phyloP scores from a whole-genome alignment of 2,329 filamentous ascomycete species.

The Amesomyces nigricolor region DNA sequence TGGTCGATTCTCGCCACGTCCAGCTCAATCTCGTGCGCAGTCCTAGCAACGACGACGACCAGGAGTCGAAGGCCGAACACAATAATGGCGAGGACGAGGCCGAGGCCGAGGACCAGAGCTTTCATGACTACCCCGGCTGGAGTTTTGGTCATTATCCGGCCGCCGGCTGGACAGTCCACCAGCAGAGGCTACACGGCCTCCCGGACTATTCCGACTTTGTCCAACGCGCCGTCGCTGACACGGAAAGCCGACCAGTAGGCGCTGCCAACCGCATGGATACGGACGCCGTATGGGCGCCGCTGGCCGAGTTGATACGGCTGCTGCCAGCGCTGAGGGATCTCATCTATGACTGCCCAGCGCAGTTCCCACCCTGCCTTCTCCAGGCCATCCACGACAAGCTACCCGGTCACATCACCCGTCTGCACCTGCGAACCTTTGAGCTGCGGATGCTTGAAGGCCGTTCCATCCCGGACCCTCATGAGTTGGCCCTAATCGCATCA shows the following conservation, averaged over 20 bases:
- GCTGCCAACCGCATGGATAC: background rate
- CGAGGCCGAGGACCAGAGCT: no score
- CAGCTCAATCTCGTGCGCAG: background rate
- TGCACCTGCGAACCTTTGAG: slow-evolving; percentile 2
- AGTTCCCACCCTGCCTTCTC: slow-evolving; percentile 4
- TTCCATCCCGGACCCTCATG: background rate
- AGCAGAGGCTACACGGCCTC: background rate
- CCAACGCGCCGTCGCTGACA: background rate
- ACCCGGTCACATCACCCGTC: background rate
- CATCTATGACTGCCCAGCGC: background rate
- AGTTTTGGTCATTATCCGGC: background rate
- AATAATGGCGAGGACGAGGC: no score
- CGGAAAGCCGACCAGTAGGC: background rate
- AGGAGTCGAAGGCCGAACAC: background rate
- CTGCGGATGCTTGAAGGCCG: background rate
- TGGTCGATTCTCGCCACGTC: background rate
- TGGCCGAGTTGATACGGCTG: background rate
- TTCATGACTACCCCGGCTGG: background rate
- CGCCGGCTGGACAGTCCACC: background rate
- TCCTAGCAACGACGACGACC: background rate
- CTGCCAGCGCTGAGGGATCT: slow-evolving; percentile 2
- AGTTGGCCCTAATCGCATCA: background rate
- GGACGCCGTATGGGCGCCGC: background rate
- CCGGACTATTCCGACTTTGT: background rate
- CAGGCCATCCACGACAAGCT: background rate